Base-by-base conservation (phyloP, 1,284 basidiomycete species). In the Fomitopsis pinicola region DNA sequence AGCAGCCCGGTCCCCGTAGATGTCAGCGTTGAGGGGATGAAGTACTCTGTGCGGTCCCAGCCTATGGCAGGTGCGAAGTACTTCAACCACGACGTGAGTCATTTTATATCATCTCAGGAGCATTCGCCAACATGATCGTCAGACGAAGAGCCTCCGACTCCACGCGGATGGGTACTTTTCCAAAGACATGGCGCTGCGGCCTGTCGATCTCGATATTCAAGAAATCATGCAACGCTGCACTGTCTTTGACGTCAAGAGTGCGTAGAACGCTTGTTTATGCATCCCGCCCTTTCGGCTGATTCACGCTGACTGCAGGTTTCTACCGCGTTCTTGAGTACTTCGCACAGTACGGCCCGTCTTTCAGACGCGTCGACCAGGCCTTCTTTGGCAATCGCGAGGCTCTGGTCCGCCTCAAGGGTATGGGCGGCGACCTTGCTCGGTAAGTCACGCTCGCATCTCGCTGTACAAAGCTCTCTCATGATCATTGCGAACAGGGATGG, bases 1-100 rank as follows among this genome's bases (percentile, higher is more conserved):
- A 72, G 74, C 28, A 65, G 62, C 17, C 73, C 75, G 0, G 50
- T 69, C 3, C 60, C 67, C 7, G 69, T 77, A 12, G 42, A 67
- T 2, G 58, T 78, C 9, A 59, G 58, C 3, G 55, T 68, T 1
- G 69, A 75, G 42, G 72, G 71, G 10, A 62, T 61, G 15, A 58
- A 65, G 44, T 77, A 73, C 74, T 62, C 64, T 6, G 70, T 77
- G 36, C 26, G 22, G 14, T 53, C 58, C n/a, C 26, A n/a, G 35
- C 44, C n/a, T 45, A 8, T 45, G 22, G 3, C 8, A 45, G 44
- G 15, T n/a, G 55, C 22, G 4, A 57, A 22, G 17, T 45, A 9
- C 44, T 19, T 45, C 17, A 45, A n/a, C 17, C 44, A 45, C 19
- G n/a, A 45, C n/a, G 44, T 45, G 5, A 4, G 44, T 22, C 15